Evolutionary conservation across 495 filamentous ascomycete species (phyloP), one percentile per base, ranked within the genome.

Genomic region (Penicillium pancosmium): DNA sequence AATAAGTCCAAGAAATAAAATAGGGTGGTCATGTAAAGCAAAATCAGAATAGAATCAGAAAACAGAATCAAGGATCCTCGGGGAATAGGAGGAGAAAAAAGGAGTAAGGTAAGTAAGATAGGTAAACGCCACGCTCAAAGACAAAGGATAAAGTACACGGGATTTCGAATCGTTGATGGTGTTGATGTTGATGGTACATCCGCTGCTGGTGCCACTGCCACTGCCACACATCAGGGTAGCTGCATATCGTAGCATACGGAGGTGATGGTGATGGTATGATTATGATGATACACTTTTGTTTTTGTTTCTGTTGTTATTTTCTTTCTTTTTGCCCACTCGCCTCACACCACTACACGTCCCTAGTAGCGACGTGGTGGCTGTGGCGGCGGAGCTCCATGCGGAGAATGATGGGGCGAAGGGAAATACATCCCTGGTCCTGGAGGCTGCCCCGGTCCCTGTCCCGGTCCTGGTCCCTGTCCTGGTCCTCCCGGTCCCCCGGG

Each of bases 281-380:
- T 31, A 31, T 31, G 27, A 31, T 31, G 27, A 31, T 31, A 31
- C 27, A 31, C 27, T 31, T 31, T 31, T 27, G 25, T 27, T 27
- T 27, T 27, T 27, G 25, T 7, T 27, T 27, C n/a, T 7, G 4
- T 27, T 27, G 0, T 31, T 31, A 1, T 9, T 31, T 31, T 31
- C 8, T 8, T 31, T 31, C 27, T 31, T 31, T 31, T 21, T 46
- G n/a, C n/a, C n/a, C 1, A 4, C 23, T 23, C 23, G 23, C 23
- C 23, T 23, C 23, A 23, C 23, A 4, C 23, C 23, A 23, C 23
- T 23, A 23, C 23, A 13, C 18, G 44, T 23, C 11, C 2, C 23
- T 56, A 65, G 41, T 63, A 66, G 46, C 62, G 58, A 52, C 65
- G 61, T 41, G 64, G 57, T n/a, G 61, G 51, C 13, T 58, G 59